Base-by-base conservation (phyloP, 306 rosid genomes). In the Cucurbita moschata region DNA sequence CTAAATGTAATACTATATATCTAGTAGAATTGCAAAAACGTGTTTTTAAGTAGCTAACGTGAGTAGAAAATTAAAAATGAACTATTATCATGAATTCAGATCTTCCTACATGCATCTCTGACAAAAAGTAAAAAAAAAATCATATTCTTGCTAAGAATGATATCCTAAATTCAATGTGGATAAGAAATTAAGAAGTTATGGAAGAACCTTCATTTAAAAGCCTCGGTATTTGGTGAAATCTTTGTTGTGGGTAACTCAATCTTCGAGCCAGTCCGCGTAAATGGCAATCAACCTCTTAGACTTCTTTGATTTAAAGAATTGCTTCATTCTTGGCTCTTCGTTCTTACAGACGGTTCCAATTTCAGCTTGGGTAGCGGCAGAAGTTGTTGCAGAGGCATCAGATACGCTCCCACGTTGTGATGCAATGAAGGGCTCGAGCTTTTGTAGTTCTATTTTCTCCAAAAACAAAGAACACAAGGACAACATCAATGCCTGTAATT, bases 231-330 rank as follows among this genome's bases (percentile, higher is more conserved):
- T 39, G 52, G 16, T 9, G 44, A 37, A 37, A 60, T 38, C 68
- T 38, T 38, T 62, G 68, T 62, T 7, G 11, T 14, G 10, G 73
- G 26, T 46, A 46, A 47, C 56, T 46, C 73, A 68, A 61, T 75
- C 81, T 73, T 76, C 78, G 16, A 88, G 80, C 92, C 90, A 88
- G 70, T 88, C 90, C 21, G 72, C 90, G 81, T 88, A 84, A 76
- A 86, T 79, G 73, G 87, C 50, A 71, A 57, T 81, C 58, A 80
- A 76, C 73, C 30, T 84, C 70, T 58, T 73, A 6, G 80, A 64
- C 37, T 76, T 54, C 8, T 76, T 76, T 56, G 74, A 46, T 54
- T 66, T 79, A 64, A 81, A 74, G 11, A 26, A 30, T 76, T 7
- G 39, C 66, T 84, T 73, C 46, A 26, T 47, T 42, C 64, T 47